Evolutionary conservation across 208 protist genomes (phyloP).

Genomic region (Leishmania turanica): DNA sequence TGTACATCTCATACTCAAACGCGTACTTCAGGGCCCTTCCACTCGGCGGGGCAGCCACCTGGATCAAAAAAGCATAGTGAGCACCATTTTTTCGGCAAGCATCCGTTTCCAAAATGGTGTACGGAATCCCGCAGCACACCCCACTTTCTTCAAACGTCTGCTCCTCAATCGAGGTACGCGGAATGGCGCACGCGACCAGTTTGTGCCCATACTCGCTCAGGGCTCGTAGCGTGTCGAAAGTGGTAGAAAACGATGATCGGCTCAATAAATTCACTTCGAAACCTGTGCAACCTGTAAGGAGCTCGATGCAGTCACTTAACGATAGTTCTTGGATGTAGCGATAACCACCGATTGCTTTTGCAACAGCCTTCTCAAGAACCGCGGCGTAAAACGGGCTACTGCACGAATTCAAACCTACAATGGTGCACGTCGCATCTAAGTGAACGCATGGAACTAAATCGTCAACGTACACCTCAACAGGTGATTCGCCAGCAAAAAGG

Average conservation of each 20-base stretch:
- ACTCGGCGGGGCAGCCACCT: constrained; percentile 17
- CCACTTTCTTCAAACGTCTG: constrained; percentile 22
- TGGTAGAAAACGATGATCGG: background rate
- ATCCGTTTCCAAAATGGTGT: constrained; percentile 24
- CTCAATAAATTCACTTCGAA: constrained; percentile 48
- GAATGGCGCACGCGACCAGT: constrained; percentile 17
- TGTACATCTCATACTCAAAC: constrained; percentile 17
- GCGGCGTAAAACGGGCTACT: constrained; percentile 58
- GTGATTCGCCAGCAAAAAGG: constrained; percentile 33
- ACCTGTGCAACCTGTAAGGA: constrained; percentile 63
- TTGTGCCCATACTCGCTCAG: constrained; percentile 24
- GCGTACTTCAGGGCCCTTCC: constrained; percentile 8
- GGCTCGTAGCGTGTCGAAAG: constrained; percentile 25
- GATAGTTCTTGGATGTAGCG: constrained; percentile 44
- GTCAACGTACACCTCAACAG: constrained; percentile 56
- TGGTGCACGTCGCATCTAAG: constrained; percentile 6
- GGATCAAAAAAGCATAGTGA: constrained; percentile 32
- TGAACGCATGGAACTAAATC: constrained; percentile 53
- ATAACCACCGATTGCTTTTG: constrained; percentile 67
- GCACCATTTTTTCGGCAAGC: constrained; percentile 25
- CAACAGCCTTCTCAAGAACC: constrained; percentile 74
- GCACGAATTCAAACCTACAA: constrained; percentile 44
- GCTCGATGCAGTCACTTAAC: constrained; percentile 47
- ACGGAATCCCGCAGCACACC: constrained; percentile 24
- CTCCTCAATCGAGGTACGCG: constrained; percentile 14